Evolutionary conservation across 768 basidiomycete species (phyloP).

Genomic region (Clitopilus hobsonii): DNA sequence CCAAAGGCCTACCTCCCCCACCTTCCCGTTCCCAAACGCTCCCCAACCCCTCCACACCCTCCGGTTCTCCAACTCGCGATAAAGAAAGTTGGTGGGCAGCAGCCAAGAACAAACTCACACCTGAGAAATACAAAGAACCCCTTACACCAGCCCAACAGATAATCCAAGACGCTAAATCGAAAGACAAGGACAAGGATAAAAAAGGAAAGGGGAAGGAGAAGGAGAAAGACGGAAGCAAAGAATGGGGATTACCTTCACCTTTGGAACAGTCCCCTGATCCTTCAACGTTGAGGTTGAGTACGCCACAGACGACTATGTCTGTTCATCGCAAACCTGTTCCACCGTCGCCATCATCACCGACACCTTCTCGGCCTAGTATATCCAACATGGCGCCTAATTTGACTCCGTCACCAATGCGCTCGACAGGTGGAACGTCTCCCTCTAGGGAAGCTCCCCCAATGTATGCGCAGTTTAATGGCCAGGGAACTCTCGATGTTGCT

Average conservation of each 20-base stretch:
- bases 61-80: conserved; percentile 36
- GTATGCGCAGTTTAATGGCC: conserved; percentile 70
- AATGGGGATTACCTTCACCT: conserved; percentile 51
- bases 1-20: conserved; percentile 48
- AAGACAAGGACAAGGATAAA: conserved; percentile 52
- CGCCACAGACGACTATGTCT: conserved; percentile 34
- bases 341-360: conserved; percentile 59
- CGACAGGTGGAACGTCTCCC: conserved; percentile 40
- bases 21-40: conserved; percentile 57
- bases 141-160: conserved; percentile 87
- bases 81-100: conserved; percentile 78
- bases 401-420: conserved; percentile 61
- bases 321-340: conserved; percentile 44
- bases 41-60: conserved; percentile 58
- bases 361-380: conserved; percentile 48
- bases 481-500: conserved; percentile 71
- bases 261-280: conserved; percentile 51
- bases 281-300: conserved; percentile 47
- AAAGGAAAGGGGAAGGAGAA: conserved; percentile 50
- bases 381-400: conserved; percentile 51
- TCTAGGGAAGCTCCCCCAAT: conserved; percentile 61
- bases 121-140: conserved; percentile 66
- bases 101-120: conserved; percentile 72
- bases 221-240: conserved; percentile 43
- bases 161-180: conserved; percentile 66